Evolutionary conservation across 169 alveolate species (phyloP).

Genomic region (Plasmodium gonderi): DNA sequence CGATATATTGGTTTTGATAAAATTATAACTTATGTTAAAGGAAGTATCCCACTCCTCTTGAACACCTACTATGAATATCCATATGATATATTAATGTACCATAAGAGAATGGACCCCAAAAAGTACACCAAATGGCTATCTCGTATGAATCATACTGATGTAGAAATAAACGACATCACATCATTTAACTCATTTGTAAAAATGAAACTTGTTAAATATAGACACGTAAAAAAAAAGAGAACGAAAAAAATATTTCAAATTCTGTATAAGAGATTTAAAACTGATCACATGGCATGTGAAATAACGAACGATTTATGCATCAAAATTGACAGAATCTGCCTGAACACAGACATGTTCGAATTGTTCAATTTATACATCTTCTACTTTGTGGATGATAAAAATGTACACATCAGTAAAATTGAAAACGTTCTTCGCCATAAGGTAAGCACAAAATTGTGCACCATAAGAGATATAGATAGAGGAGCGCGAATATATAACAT

Average conservation of each 20-base stretch:
- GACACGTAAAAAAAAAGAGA: background rate
- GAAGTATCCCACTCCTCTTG: background rate
- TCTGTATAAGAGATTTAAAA: conserved; percentile 29
- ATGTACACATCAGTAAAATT: conserved; percentile 8
- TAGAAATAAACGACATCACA: background rate
- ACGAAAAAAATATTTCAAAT: conserved; percentile 11
- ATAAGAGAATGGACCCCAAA: conserved; percentile 6
- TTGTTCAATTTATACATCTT: conserved; percentile 30
- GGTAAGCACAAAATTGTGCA: background rate
- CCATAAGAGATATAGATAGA: too few relatives aligned
- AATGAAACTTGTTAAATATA: conserved; percentile 1
- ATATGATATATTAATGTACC: conserved; percentile 3
- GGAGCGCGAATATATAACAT: too few relatives aligned
- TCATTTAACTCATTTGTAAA: conserved; percentile 2
- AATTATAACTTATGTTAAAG: conserved; percentile 20
- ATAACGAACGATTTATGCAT: conserved; percentile 6
- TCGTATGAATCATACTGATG: background rate
- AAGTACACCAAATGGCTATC: conserved; percentile 2
- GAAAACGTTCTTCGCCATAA: background rate
- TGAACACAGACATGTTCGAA: conserved; percentile 22
- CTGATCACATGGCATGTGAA: background rate
- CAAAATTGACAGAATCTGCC: conserved; percentile 11
- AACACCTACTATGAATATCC: conserved; percentile 35
- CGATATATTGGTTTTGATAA: background rate
- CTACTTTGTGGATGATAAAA: conserved; percentile 43